Base-by-base conservation (phyloP, 352 stramenopile species). In the Phytophthora quininea region DNA sequence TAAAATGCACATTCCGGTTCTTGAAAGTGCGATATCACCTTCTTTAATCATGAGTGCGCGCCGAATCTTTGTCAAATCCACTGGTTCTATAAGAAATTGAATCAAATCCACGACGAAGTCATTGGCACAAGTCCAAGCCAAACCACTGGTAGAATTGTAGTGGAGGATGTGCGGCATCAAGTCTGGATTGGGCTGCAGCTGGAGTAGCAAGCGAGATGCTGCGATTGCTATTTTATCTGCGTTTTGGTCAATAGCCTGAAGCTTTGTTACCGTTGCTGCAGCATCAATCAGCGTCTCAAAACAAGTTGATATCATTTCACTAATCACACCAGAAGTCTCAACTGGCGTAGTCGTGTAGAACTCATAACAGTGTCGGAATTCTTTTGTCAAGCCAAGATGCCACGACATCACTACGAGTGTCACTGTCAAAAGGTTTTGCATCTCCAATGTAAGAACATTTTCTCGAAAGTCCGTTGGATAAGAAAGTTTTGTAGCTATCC, bases 1-100 rank as follows among this genome's bases (percentile, higher is more conserved):
- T 7, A 83, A 42, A 54, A 86, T 67, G 19, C 74, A 80, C 7
- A 89, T 49, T 1, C 76, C 78, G 4, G 71, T 73, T 35, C 67
- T 63, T 30, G 63, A 46, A 27, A 86, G 53, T 40, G 61, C 49
- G 29, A 5, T 30, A n/a, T 80, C 31, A 8, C 65, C 30, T n/a
- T 54, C 48, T 15, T 64, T 71, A 6, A 32, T 47, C 1, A 14
- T 15, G 30, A 79, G 40, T 12, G 19, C 49, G 8, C 19, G 27
- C 33, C 67, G 52, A 53, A 67, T 49, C 42, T 14, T 19, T 15
- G 29, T 10, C 0, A 64, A 24, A 55, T 69, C 54, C 3, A 59
- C 37, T 4, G 47, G 14, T 2, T 53, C 56, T 4, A 40, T 64
- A 11, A 83, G n/a, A 11, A 81, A 72, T 19, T 47, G 40, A 19